phyloP scores from a whole-genome alignment of 306 rosid genomes.

The Leucaena leucocephala region DNA sequence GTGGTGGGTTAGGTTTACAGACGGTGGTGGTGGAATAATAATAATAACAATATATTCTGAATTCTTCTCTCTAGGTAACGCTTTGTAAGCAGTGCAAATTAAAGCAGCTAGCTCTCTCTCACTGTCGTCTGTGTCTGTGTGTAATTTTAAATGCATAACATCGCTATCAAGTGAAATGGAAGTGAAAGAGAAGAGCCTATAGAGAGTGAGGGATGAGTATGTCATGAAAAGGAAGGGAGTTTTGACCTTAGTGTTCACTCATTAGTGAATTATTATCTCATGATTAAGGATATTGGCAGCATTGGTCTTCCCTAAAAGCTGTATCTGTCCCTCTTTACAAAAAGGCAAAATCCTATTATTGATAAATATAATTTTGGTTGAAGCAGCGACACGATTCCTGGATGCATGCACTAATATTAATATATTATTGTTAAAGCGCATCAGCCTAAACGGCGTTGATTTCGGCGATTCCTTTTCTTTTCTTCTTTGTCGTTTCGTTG shows the following conservation, averaged over 20 bases:
- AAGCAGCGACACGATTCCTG: slow-evolving; percentile 34
- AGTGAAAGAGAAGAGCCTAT: slow-evolving; percentile 5
- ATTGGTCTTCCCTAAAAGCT: slow-evolving; percentile 38
- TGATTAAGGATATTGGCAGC: slow-evolving; percentile 44
- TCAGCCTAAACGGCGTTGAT: slow-evolving; percentile 96
- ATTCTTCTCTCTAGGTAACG: background rate
- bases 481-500: slow-evolving; percentile 80
- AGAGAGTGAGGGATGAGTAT: slow-evolving; percentile 1
- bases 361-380: slow-evolving; percentile 6
- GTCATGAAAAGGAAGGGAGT: slow-evolving; percentile 39
- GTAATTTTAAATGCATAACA: background rate
- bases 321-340: slow-evolving; percentile 37
- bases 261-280: slow-evolving; percentile 48
- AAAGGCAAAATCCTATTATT: slow-evolving; percentile 16
- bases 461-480: slow-evolving; percentile 82
- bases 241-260: slow-evolving; percentile 42
- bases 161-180: background rate
- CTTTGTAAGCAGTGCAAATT: slow-evolving; percentile 20
- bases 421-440: slow-evolving; percentile 45
- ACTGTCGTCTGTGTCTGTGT: background rate
- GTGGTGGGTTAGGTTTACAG: slow-evolving; percentile 4
- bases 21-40: background rate
- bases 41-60: slow-evolving; percentile 8
- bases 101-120: background rate
- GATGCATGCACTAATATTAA: slow-evolving; percentile 4